Conservation (phyloP, 2,329 filamentous ascomycete genomes). For the Claviceps capensis region DNA sequence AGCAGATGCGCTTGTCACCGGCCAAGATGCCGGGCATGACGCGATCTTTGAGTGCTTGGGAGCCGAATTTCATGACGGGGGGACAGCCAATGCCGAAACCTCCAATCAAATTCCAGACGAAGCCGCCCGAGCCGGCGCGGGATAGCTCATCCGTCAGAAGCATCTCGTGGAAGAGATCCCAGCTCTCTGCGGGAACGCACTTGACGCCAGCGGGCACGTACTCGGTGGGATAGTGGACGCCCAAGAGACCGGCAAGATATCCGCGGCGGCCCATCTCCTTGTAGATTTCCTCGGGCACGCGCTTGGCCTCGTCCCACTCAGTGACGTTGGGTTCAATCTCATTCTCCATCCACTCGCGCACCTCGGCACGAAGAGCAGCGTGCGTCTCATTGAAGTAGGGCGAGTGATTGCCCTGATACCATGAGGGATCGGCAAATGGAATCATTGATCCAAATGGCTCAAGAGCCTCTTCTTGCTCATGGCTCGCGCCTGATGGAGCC, state of each 20-base stretch:
- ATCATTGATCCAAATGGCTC: constrained; percentile 79
- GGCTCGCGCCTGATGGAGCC: constrained; percentile 19
- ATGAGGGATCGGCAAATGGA: constrained; percentile 81
- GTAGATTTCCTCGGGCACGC: constrained; percentile 80
- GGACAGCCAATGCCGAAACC: constrained; percentile 95
- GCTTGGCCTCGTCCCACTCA: constrained; percentile 94
- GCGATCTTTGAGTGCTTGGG: constrained; percentile 69
- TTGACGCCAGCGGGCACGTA: constrained; percentile 55
- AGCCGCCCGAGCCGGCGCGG: constrained; percentile 74
- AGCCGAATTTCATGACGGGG: constrained; percentile 82
- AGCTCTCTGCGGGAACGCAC: constrained; percentile 73
- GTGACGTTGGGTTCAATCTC: constrained; percentile 84
- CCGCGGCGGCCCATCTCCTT: constrained; percentile 89
- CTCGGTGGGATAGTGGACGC: constrained; percentile 66
- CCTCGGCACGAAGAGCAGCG: constrained; percentile 76
- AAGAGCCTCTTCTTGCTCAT: constrained; percentile 51
- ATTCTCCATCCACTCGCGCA: constrained; percentile 81
- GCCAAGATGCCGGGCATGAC: constrained; percentile 78
- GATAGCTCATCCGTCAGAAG: constrained; percentile 89
- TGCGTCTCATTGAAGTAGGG: constrained; percentile 95
- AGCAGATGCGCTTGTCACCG: constrained; percentile 92
- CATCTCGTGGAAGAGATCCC: constrained; percentile 98
- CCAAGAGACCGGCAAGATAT: constrained; percentile 85
- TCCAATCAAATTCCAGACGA: constrained; percentile 93
- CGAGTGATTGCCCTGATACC: constrained; percentile 93